Percentiles rank a stretch among this genome's conserved stretches.
These are phyloP conservation scores for Hyphopichia khmerensis DNA, from an alignment of 1,139 yeast genomes.

Conservation along the genomic window DNA sequence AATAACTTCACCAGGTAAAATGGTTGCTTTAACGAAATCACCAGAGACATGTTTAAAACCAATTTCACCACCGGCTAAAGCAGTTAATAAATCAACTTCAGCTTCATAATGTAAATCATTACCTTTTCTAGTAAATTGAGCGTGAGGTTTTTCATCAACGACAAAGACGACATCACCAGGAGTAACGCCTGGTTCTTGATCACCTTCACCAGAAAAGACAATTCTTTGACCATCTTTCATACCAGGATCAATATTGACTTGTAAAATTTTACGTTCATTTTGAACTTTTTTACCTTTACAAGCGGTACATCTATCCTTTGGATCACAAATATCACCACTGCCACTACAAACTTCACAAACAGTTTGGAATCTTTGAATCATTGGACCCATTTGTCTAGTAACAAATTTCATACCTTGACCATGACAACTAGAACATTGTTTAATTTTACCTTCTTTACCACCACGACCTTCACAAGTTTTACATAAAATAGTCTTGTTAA, in stretches of 20 bases:
- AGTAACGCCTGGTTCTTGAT: conserved; percentile 90
- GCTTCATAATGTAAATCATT: conserved; percentile 84
- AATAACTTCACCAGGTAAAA: conserved; percentile 91
- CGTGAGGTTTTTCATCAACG: conserved; percentile 85
- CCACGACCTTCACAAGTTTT: conserved; percentile 91
- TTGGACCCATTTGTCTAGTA: conserved; percentile 99
- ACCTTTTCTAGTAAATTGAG: conserved; percentile 80
- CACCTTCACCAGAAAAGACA: conserved; percentile 94
- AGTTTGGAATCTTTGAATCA: conserved; percentile 97
- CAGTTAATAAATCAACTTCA: conserved; percentile 88
- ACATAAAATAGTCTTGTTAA: conserved; percentile 90
- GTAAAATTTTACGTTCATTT: conserved; percentile 87
- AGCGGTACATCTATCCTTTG: conserved; percentile 83
- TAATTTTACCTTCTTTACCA: conserved; percentile 90
- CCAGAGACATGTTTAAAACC: conserved; percentile 85
- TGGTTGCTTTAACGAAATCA: conserved; percentile 78
- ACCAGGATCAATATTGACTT: conserved; percentile 96
- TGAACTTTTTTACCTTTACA: conserved; percentile 90
- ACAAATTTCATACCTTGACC: conserved; percentile 93
- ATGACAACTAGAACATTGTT: conserved; percentile 79
- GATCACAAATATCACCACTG: conserved; percentile 83
- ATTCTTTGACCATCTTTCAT: conserved; percentile 94
- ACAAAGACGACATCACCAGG: conserved; percentile 97
- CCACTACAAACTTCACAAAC: conserved; percentile 93
- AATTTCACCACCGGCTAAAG: conserved; percentile 93